These are phyloP conservation scores for Pichia sp. DNA, from an alignment of 1,139 yeast species.

Conservation along the genomic window DNA sequence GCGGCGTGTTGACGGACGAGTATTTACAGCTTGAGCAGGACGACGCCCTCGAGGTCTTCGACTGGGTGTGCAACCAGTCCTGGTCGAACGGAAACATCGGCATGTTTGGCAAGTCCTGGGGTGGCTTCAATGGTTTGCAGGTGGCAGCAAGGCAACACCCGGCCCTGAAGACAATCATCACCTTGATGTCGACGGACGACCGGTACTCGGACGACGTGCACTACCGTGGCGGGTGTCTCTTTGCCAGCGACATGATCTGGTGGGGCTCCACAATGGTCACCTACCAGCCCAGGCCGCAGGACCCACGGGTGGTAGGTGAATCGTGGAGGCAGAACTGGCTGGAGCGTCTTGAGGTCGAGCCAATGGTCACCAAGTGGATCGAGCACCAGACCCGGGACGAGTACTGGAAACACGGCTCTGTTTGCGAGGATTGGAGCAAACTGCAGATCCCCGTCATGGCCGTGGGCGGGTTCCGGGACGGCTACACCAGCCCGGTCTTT, in stretches of 20 bases:
- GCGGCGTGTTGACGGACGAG: conserved; percentile 38
- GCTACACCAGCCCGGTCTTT: conserved; percentile 40
- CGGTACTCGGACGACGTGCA: conserved; percentile 43
- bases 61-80: conserved; percentile 36
- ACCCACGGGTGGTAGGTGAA: conserved; percentile 37
- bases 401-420: conserved; percentile 42
- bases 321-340: conserved; percentile 39
- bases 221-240: conserved; percentile 40
- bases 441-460: conserved; percentile 40
- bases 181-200: conserved; percentile 42
- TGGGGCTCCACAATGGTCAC: conserved; percentile 43
- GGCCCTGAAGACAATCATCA: conserved; percentile 38
- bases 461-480: conserved; percentile 44
- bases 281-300: conserved; percentile 42
- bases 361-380: conserved; percentile 39
- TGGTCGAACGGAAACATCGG: conserved; percentile 44
- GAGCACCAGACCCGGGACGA: conserved; percentile 40
- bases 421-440: conserved; percentile 37
- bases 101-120: conserved; percentile 47
- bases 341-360: conserved; percentile 34
- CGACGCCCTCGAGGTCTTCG: conserved; percentile 39
- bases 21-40: conserved; percentile 40
- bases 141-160: conserved; percentile 43
- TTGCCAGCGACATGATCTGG: conserved; percentile 43
- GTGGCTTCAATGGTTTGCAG: conserved; percentile 42